phyloP scores from a whole-genome alignment of 2,329 filamentous ascomycete genomes.

The Plectosphaerella plurivora region DNA sequence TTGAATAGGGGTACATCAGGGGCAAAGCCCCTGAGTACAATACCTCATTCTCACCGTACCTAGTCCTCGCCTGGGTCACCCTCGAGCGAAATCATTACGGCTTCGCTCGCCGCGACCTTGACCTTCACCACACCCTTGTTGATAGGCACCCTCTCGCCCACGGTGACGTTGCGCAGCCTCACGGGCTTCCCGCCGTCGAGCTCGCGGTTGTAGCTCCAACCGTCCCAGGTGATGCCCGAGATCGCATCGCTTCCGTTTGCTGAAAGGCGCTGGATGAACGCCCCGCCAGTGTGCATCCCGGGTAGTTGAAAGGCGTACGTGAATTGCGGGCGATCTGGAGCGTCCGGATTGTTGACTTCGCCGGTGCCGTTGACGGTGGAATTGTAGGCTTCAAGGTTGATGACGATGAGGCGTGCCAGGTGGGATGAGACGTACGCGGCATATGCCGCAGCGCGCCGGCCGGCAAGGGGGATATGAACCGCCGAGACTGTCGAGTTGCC shows the following conservation, averaged over 20 bases:
- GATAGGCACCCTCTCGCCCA: conserved; percentile 36
- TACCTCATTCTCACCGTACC: no score
- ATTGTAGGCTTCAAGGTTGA: conserved; percentile 59
- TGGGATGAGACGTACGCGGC: conserved; percentile 42
- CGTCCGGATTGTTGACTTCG: conserved; percentile 15
- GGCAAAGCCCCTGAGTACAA: no score
- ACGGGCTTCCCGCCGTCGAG: conserved; percentile 49
- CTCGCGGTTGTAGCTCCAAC: conserved; percentile 58
- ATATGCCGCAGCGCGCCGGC: conserved; percentile 46
- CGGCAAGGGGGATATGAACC: conserved; percentile 37
- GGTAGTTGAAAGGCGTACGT: conserved; percentile 38
- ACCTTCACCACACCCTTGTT: conserved; percentile 29
- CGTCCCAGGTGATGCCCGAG: conserved; percentile 57
- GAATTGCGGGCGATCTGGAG: conserved; percentile 22
- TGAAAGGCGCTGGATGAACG: conserved; percentile 41
- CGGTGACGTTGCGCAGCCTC: conserved; percentile 49
- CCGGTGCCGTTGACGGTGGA: conserved; percentile 42
- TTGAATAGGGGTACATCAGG: no score
- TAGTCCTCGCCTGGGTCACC: not conserved
- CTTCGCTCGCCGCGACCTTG: conserved; percentile 38
- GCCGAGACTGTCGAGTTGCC: conserved; percentile 31
- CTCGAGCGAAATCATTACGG: conserved; percentile 28
- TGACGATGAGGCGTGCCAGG: conserved; percentile 44
- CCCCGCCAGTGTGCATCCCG: conserved; percentile 6
- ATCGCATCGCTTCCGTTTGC: conserved; percentile 63